phyloP scores from a whole-genome alignment of 1,284 basidiomycete genomes.

The Moniliella sp. region DNA sequence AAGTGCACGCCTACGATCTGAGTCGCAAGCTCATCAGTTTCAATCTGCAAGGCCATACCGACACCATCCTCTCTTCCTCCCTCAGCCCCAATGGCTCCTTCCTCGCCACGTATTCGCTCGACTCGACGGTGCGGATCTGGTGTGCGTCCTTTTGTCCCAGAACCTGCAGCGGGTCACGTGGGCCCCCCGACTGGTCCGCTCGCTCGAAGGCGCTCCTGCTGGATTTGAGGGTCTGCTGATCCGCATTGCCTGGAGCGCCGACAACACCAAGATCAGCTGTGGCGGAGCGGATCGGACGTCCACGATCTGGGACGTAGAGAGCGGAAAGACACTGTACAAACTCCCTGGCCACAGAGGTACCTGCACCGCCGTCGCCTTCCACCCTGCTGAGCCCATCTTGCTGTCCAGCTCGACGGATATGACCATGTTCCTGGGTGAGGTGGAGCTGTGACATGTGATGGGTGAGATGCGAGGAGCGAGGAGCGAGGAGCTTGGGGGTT shows the following conservation, averaged over 20 bases:
- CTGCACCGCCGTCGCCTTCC: slow-evolving; percentile 25
- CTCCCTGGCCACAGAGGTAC: slow-evolving; percentile 31
- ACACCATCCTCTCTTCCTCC: slow-evolving; percentile 18
- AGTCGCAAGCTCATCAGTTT: slow-evolving; percentile 13
- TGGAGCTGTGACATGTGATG: too few relatives aligned
- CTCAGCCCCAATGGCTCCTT: slow-evolving; percentile 27
- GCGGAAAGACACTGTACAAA: slow-evolving; percentile 21
- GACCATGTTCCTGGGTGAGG: too few relatives aligned
- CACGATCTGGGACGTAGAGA: slow-evolving; percentile 27
- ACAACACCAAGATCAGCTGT: slow-evolving; percentile 18
- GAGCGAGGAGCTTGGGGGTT: too few relatives aligned
- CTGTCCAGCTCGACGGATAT: too few relatives aligned
- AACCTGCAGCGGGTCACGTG: slow-evolving; percentile 10
- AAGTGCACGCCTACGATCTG: slow-evolving; percentile 28
- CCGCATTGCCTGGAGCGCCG: slow-evolving; percentile 15
- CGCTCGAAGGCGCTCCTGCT: slow-evolving; percentile 18
- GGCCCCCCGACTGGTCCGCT: slow-evolving; percentile 16
- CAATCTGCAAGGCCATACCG: slow-evolving; percentile 14
- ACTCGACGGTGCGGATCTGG: slow-evolving; percentile 29
- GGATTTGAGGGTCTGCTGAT: slow-evolving; percentile 28
- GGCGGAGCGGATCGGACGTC: slow-evolving; percentile 27
- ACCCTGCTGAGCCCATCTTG: slow-evolving; percentile 29
- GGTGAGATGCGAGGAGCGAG: too few relatives aligned
- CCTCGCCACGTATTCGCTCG: slow-evolving; percentile 20
- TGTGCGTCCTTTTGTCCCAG: slow-evolving; percentile 30